Base-by-base conservation (phyloP, 768 basidiomycete genomes). In the Lyophyllum shimeji region DNA sequence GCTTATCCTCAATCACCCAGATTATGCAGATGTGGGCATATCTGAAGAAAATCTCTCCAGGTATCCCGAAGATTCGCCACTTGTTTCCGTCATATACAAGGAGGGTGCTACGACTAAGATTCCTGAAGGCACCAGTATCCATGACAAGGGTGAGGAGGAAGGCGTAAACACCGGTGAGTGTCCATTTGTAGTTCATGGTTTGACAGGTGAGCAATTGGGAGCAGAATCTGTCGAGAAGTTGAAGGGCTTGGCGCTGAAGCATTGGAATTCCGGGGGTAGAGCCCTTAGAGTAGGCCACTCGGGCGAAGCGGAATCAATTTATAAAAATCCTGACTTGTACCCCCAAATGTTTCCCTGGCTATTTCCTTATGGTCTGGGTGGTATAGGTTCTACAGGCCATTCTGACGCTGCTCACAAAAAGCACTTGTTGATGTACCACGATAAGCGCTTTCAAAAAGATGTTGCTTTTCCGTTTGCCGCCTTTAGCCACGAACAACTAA, bases 311-410 rank as follows among this genome's bases (percentile, higher is more conserved):
- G 61, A 72, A 40, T 67, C 67, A 6, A 67, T 73, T 15, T 76
- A 66, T 31, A 52, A 71, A 17, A 75, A 77, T 58, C 67, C 68
- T 3, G 52, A 62, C 3, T 50, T 73, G 1, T 76, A 72, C 63
- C 74, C 47, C 5, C 47, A 48, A 17, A 33, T 33, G 31, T 48
- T 48, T 29, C 50, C 74, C 0, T 77, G 75, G 73, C 53, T 76
- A 1, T 78, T 73, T 59, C 76, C 74, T 0, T 77, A 76, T 62
- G 74, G 76, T 0, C n/a, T 60, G 8, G 76, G 74, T 5, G 74
- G 72, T 0, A 64, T 76, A 11, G 71, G 70, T 2, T 53, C 65
- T 59, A n/a, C 40, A 15, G 21, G 21, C 3, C 7, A 73, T 0
- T 68, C 67, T 7, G 62, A 66, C n/a, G 34, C 20, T 0, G 33